Percentiles rank a stretch among this genome's conserved stretches.
Evolutionary conservation across 345 rosid species (phyloP).

Genomic region (Lepidium africanum): DNA sequence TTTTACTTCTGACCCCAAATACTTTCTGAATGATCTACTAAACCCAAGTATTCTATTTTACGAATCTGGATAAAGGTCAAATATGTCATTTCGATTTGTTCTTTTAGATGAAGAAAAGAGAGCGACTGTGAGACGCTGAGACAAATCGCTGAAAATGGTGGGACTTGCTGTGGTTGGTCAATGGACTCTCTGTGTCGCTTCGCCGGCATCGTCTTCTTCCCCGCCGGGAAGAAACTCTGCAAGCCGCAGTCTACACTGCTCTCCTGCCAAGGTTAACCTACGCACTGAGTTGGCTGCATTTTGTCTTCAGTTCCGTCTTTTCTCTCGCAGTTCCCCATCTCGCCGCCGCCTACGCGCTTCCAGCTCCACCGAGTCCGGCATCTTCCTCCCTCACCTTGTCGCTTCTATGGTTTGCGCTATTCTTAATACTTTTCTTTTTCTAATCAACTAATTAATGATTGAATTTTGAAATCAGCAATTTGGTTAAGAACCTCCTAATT

Average conservation of each 20-base stretch:
- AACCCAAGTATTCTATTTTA: neutral
- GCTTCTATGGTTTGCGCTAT: constrained; percentile 58
- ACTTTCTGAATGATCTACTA: neutral
- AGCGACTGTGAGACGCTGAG: neutral
- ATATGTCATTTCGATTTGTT: neutral
- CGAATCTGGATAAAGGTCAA: neutral
- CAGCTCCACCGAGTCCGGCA: constrained; percentile 38
- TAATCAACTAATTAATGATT: neutral
- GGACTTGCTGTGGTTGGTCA: constrained; percentile 23
- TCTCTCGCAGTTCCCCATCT: constrained; percentile 32
- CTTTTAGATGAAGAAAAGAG: neutral
- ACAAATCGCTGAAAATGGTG: constrained; percentile 20
- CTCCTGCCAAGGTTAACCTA: constrained; percentile 23
- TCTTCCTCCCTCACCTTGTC: constrained; percentile 81
- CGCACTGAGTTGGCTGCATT: constrained; percentile 37
- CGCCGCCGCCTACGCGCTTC: constrained; percentile 31
- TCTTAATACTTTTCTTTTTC: neutral
- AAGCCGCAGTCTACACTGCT: constrained; percentile 3
- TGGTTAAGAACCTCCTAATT: neutral
- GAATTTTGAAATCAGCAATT: neutral
- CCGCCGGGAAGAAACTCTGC: neutral
- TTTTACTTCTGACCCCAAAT: neutral
- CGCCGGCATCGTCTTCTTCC: constrained; percentile 6
- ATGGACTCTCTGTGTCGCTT: constrained; percentile 9
- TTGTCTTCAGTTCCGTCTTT: constrained; percentile 44